Base-by-base conservation (phyloP, 2,329 filamentous ascomycete species). In the Xylaria sp. region DNA sequence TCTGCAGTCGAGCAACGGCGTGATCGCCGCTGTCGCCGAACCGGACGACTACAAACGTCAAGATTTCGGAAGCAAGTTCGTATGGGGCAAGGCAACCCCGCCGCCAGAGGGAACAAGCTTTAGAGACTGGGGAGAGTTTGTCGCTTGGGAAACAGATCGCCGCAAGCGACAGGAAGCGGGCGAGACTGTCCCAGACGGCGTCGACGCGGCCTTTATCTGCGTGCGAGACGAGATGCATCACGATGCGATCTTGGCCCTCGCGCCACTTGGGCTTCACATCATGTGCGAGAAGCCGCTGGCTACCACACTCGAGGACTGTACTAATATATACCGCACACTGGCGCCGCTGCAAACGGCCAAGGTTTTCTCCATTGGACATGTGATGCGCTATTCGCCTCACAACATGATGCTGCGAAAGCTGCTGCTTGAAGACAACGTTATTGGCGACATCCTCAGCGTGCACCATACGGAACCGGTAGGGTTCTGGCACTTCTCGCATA, bases 221-320 rank as follows among this genome's bases (percentile, higher is more conserved):
- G 94, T 97, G 1, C 85, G 95, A 10, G 96, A 99, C 80, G 92
- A 97, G 81, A 91, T 93, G 82, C 96, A 99, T 80, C 90, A 90
- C 59, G 91, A 94, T 65, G 93, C 95, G 57, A 87, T 97, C 25
- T 86, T 91, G 52, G 92, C 89, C 1, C 85, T 97, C 62, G 91
- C 92, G 1, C 88, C 88, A 13, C 82, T 90, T 84, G 78, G 87
- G 2, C 82, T 98, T 57, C 94, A 98, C 79, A 89, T 98, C 72
- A 92, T 98, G 85, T 97, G 94, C 79, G 96, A 99, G 84, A 99
- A 99, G 82, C 96, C 96, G 2, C 83, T 99, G 63, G 93, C 94
- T 0, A 94, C 93, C 25, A 91, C 88, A 0, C 83, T 98, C 34
- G 80, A 86, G 20, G 94, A 96, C 75, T 98, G 94, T 77, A 83